These are phyloP conservation scores for Paecilomyces variotii DNA, from an alignment of 2,329 filamentous ascomycete genomes.

Conservation along the genomic window DNA sequence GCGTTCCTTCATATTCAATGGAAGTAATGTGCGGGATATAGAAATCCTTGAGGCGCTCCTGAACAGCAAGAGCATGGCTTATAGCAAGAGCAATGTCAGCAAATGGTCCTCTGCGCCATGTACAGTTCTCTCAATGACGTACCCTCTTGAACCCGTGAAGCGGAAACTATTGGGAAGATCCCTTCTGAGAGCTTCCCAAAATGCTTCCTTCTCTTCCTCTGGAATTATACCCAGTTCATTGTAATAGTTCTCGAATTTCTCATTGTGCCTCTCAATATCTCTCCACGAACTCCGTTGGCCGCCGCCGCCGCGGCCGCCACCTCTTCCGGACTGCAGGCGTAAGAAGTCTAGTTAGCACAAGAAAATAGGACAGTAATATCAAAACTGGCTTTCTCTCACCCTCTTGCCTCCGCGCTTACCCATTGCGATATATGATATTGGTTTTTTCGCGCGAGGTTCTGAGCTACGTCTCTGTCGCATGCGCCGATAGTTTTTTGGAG, in stretches of 20 bases:
- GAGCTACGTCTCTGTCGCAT: not conserved
- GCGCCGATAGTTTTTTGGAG: slow-evolving; percentile 1
- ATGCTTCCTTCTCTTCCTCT: slow-evolving; percentile 67
- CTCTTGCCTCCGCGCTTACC: slow-evolving; percentile 7
- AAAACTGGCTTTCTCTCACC: not conserved
- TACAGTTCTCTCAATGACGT: slow-evolving; percentile 18
- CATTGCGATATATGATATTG: slow-evolving; percentile 3
- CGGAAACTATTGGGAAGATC: slow-evolving; percentile 96
- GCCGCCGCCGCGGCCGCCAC: slow-evolving; percentile 36
- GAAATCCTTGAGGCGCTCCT: slow-evolving; percentile 75
- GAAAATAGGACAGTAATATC: not conserved
- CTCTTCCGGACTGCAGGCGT: slow-evolving; percentile 4
- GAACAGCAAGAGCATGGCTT: slow-evolving; percentile 85
- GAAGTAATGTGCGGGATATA: slow-evolving; percentile 86
- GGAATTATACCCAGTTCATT: slow-evolving; percentile 66
- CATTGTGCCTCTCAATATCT: slow-evolving; percentile 69
- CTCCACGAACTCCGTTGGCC: slow-evolving; percentile 43
- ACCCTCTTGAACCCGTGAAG: slow-evolving; percentile 93
- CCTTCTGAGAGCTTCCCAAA: slow-evolving; percentile 75
- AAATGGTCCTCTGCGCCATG: not conserved
- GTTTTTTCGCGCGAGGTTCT: not conserved
- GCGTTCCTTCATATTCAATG: slow-evolving; percentile 74
- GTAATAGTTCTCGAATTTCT: slow-evolving; percentile 81
- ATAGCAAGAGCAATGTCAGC: not conserved
- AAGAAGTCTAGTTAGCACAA: not conserved